Base-by-base conservation (phyloP, 2,329 filamentous ascomycete genomes). In the Sporothrix euskadiensis region DNA sequence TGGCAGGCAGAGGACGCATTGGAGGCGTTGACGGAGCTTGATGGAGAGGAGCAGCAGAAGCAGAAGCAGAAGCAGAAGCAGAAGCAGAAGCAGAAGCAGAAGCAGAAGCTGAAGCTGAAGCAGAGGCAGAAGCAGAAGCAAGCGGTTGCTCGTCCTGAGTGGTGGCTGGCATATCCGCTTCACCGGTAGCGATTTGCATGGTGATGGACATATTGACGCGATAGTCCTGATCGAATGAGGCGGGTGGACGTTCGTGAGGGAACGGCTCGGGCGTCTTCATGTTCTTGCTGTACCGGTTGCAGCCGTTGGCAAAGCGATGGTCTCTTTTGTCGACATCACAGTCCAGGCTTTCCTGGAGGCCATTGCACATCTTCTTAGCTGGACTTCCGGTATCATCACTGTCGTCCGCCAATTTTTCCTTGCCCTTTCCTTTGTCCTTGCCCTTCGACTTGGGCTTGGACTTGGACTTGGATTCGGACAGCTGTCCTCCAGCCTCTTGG, bases 181-280 rank as follows among this genome's bases (percentile, higher is more conserved):
- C 44, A 6, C 39, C 44, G 7, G 57, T 63, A 1, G 47, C 49
- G 8, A 16, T 16, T 32, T 49, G 8, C 22, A 35, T 30, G 5
- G 14, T 61, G 14, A 39, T 35, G n/a, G 63, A 68, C 12, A 73
- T 5, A 26, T 74, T 69, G 22, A 22, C 61, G 49, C 73, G 71
- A 68, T 71, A 71, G 19, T 69, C 26, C 10, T 73, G 32, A 5
- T 41, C 35, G 22, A 73, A 41, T 12, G 61, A 66, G 4, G 69
- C 26, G 22, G 70, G 14, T 14, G 72, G 74, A 0, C 74, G 74
- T 57, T 75, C 26, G 12, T 47, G 39, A 4, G 39, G 39, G 41
- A 66, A 47, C n/a, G 61, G 61, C 22, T 66, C 61, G 12, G 61
- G 61, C 61, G 39, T 66, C 41, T 47, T 30, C 61, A 66, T 66